Conservation (phyloP, 2,329 filamentous ascomycete species). For the Beauveria sp. region DNA sequence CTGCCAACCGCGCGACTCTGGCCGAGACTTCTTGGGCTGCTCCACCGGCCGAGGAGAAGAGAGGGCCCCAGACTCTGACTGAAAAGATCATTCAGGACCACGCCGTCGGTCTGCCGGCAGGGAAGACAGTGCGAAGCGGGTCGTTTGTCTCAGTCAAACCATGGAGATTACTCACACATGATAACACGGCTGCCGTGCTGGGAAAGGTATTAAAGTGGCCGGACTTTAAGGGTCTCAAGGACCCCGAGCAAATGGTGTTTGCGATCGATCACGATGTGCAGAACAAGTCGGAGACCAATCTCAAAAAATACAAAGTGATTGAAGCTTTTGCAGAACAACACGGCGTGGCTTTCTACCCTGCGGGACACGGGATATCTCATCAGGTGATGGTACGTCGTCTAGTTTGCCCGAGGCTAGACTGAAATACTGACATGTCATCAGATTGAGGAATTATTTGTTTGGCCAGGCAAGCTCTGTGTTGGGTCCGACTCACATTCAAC, state of each 20-base stretch:
- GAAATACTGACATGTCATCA: conserved; percentile 23
- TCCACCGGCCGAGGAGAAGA: neutral
- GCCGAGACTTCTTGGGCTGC: neutral
- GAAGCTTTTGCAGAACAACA: conserved; percentile 74
- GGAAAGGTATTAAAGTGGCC: conserved; percentile 29
- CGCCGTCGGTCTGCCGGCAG: conserved; percentile 64
- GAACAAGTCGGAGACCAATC: conserved; percentile 68
- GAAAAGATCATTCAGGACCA: conserved; percentile 89
- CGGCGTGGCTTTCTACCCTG: conserved; percentile 68
- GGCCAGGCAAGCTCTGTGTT: conserved; percentile 78
- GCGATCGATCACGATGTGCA: conserved; percentile 85
- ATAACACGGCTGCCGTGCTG: conserved; percentile 69
- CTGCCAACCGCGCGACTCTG: neutral
- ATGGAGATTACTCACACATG: conserved; percentile 75
- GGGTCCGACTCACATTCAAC: conserved; percentile 73
- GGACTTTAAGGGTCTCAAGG: conserved; percentile 62
- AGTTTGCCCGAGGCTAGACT: too few species aligned
- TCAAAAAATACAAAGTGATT: conserved; percentile 77
- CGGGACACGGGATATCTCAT: conserved; percentile 77
- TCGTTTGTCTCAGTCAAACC: conserved; percentile 78
- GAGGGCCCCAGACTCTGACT: conserved; percentile 68
- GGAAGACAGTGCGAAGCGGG: conserved; percentile 68
- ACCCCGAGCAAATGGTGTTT: conserved; percentile 67
- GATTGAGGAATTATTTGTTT: conserved; percentile 74
- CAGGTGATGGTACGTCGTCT: conserved; percentile 57